Base-by-base conservation (phyloP, 345 rosid species). In the Zanthoxylum bungeanum region DNA sequence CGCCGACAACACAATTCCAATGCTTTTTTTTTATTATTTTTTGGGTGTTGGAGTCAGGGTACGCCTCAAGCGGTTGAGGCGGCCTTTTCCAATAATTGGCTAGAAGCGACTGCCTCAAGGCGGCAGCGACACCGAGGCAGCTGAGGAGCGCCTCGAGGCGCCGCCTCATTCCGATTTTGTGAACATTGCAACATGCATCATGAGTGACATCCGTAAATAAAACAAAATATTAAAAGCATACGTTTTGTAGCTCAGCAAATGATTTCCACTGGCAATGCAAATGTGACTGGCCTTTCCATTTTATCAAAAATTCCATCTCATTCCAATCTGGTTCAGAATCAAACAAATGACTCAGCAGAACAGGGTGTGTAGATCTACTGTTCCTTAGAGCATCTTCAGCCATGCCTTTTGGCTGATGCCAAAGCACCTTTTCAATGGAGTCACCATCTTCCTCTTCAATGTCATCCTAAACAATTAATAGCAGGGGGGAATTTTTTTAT, bases 261-360 rank as follows among this genome's bases (percentile, higher is more conserved):
- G 93, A 80, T 79, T 93, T 96, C 99, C 99, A 96, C 81, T 88
- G 96, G 76, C 97, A 96, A 70, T 96, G 99, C 80, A 96, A 84
- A 76, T 96, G 99, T 28, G 99, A 96, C 86, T 91, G 98, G 80
- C 98, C 98, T 79, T 96, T 96, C 99, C 98, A 96, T 84, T 96
- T 96, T 69, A 96, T 92, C 76, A 93, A 78, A 80, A 93, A 93
- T 79, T 93, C 99, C 84, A 91, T 86, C 44, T 89, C 88, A 75
- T 88, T 85, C 98, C 96, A 96, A 81, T 93, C 93, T 53, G 89
- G 86, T 71, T 83, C 91, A 70, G 83, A 79, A 79, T 87, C 93
- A 86, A 88, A 93, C 79, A 91, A 72, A 80, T 85, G 86, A 83
- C 89, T 87, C 56, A 85, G 68, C 59, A 96, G 74, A 74, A 83